phyloP scores from a whole-genome alignment of 768 basidiomycete genomes.

The Gloeophyllum trabeum region DNA sequence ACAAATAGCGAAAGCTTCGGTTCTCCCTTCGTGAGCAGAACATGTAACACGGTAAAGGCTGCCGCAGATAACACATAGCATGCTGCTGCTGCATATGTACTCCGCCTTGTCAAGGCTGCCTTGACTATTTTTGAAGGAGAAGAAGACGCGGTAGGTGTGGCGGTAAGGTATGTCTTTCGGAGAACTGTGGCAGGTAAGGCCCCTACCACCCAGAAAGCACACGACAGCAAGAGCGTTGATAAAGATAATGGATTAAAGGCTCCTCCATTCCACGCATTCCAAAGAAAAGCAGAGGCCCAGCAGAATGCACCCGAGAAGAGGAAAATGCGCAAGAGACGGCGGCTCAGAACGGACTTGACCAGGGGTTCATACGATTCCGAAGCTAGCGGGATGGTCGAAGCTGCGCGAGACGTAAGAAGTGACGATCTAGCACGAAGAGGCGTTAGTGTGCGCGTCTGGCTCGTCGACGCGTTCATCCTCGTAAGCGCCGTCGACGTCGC shows the following conservation, averaged over 20 bases:
- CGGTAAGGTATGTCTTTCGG: slow-evolving; percentile 49
- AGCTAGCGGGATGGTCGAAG: slow-evolving; percentile 46
- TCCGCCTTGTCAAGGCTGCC: slow-evolving; percentile 32
- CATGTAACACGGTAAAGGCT: slow-evolving; percentile 30
- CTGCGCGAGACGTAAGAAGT: slow-evolving; percentile 27
- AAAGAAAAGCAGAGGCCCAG: slow-evolving; percentile 27
- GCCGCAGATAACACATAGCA: slow-evolving; percentile 38
- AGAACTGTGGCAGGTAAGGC: slow-evolving; percentile 47
- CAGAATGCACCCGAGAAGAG: slow-evolving; percentile 35
- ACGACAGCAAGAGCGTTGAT: slow-evolving; percentile 27
- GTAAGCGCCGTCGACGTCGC: no score
- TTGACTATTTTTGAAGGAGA: slow-evolving; percentile 42
- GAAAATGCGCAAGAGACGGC: slow-evolving; percentile 48
- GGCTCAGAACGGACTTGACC: slow-evolving; percentile 48
- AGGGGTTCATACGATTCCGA: slow-evolving; percentile 54
- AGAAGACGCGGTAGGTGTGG: slow-evolving; percentile 31
- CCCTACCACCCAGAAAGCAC: slow-evolving; percentile 35
- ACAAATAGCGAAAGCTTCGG: slow-evolving; percentile 45
- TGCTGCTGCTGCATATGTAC: slow-evolving; percentile 30
- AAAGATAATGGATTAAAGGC: slow-evolving; percentile 14
- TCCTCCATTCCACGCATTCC: slow-evolving; percentile 34
- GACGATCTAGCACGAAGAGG: not conserved
- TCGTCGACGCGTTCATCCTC: no score
- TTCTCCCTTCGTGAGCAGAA: slow-evolving; percentile 27
- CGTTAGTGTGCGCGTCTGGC: no score